phyloP scores from a whole-genome alignment of 139 green algal species.

The Tetratostichococcus sp. region DNA sequence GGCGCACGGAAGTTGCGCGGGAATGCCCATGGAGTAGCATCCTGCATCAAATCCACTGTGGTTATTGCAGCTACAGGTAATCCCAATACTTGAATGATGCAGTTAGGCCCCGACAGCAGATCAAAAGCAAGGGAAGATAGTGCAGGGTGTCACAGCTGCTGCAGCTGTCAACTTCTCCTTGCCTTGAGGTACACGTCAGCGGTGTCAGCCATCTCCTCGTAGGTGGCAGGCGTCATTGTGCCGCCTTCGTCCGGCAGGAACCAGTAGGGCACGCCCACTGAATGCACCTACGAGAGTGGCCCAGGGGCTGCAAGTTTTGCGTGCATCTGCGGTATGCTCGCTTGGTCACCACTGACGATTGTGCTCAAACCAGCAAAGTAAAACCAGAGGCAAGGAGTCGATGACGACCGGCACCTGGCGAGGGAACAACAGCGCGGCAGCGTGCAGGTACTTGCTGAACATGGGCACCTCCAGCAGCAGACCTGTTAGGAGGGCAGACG shows the following conservation, averaged over 20 bases:
- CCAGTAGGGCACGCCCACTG: conserved; percentile 46
- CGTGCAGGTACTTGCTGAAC: conserved; percentile 84
- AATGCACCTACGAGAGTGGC: neutral
- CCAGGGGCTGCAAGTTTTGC: too few species aligned
- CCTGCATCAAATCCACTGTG: too few species aligned
- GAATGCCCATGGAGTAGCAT: conserved; percentile 20
- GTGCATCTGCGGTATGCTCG: too few species aligned
- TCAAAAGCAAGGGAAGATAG: too few species aligned
- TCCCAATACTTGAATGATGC: too few species aligned
- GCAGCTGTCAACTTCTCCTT: neutral
- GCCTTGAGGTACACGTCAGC: conserved; percentile 3
- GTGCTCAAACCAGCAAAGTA: too few species aligned
- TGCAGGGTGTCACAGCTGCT: too few species aligned
- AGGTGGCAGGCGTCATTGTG: conserved; percentile 51
- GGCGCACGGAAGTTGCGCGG: neutral
- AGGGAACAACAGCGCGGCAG: conserved; percentile 34
- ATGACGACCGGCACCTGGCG: conserved; percentile 17
- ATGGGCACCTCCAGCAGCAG: conserved; percentile 68
- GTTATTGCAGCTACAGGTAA: too few species aligned
- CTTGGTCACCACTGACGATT: too few species aligned
- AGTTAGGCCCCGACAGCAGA: too few species aligned
- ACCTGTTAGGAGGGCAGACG: conserved; percentile 28
- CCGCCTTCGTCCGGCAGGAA: conserved; percentile 47
- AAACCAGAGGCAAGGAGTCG: too few species aligned
- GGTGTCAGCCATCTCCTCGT: conserved; percentile 57